A percentile compares a stretch with the other conserved stretches of the same genome.
Evolutionary conservation across 148 eudicot species (phyloP).

Genomic region (Gaultheria prostrata): DNA sequence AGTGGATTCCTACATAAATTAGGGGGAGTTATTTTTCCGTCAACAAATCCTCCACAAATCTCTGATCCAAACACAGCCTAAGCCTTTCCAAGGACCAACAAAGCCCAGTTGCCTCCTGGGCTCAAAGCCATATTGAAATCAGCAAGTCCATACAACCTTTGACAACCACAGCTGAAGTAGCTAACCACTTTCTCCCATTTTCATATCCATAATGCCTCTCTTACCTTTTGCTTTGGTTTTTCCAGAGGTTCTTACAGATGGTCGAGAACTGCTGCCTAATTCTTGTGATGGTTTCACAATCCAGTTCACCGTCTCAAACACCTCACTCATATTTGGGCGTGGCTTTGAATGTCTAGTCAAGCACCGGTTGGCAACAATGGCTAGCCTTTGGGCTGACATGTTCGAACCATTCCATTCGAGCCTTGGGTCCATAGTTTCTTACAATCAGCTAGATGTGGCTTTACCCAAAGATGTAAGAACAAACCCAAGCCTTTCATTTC

Average conservation of each 20-base stretch:
- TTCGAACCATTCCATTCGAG: conserved; percentile 50
- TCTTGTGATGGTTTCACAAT: conserved; percentile 45
- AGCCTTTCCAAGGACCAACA: not conserved
- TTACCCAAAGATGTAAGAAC: too few species aligned
- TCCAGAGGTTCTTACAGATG: conserved; percentile 26
- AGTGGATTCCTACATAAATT: not conserved
- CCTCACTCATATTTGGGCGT: conserved; percentile 95
- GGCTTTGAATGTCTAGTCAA: conserved; percentile 56
- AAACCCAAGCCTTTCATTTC: too few species aligned
- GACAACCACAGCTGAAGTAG: conserved; percentile 30
- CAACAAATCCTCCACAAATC: not conserved
- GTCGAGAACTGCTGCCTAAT: conserved; percentile 25
- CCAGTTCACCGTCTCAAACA: conserved; percentile 61
- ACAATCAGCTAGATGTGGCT: conserved; percentile 61
- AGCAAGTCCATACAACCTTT: conserved; percentile 35
- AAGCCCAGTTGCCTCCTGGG: not conserved
- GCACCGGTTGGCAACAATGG: conserved; percentile 80
- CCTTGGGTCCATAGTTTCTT: conserved; percentile 83
- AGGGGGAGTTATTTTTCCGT: not conserved
- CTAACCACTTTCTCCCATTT: conserved; percentile 30
- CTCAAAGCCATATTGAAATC: conserved; percentile 14
- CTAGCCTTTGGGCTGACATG: conserved; percentile 63
- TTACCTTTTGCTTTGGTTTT: conserved; percentile 12
- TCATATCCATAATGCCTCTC: conserved; percentile 34
- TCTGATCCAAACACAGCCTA: not conserved